Base-by-base conservation (phyloP, 2,329 filamentous ascomycete genomes). In the Teratosphaeria pseudoeucalypti region DNA sequence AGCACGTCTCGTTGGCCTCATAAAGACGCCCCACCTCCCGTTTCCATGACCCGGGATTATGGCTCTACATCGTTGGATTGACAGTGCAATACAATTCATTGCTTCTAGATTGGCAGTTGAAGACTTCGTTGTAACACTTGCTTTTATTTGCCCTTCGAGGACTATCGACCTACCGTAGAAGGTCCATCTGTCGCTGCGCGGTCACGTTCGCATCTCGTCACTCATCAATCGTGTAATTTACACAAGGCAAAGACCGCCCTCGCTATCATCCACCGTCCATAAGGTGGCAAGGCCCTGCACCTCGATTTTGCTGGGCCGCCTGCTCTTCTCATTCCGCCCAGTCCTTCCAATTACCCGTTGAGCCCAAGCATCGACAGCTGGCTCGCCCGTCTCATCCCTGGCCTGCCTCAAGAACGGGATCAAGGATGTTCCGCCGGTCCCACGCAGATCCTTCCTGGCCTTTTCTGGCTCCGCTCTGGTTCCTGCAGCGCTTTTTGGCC, bases 341-440 rank as follows among this genome's bases (percentile, higher is more conserved):
- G 78, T 79, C 59, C 81, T 82, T 63, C 77, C 83, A 26, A 87
- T 75, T 52, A 86, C 66, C 27, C 82, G 75, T 57, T 79, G 75
- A 14, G 83, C 83, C 84, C 84, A 86, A 1, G 78, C 77, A 67
- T 86, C 83, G 55, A 97, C 86, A 1, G 92, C 90, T 1, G 91
- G 90, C 73, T 97, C 92, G 16, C 90, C 89, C 0, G 94, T 99
- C 79, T 99, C 94, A 69, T 99, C 92, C 32, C 94, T 82, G 4
- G 94, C 94, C 75, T 99, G 94, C 75, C 97, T 96, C 62, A 99
- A 78, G 75, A 99, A 99, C 0, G 92, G 90, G 59, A 99, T 96
- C 59, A 99, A 78, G 0, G 92, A 89, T 0, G 94, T 97, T 16
- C 94, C 94, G 14, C 94, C 94, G 0, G 94, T 99, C 1, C 94